Evolutionary conservation across 139 green algal species (phyloP).

Genomic region (Closterium sp.): DNA sequence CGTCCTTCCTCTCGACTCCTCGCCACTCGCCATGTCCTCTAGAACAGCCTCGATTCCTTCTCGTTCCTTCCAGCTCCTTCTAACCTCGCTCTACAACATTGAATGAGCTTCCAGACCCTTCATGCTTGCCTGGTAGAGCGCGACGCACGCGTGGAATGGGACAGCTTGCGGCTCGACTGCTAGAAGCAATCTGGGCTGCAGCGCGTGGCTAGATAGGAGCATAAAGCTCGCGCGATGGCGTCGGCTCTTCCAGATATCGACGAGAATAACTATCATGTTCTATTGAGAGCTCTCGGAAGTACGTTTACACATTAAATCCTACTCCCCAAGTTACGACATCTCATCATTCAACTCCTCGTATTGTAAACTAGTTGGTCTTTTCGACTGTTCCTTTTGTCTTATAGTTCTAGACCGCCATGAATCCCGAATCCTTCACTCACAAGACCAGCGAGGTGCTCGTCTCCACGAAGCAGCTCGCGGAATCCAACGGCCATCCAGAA

Average conservation of each 20-base stretch:
- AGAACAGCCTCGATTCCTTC: too few relatives aligned
- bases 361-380: not conserved
- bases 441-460: conserved; percentile 47
- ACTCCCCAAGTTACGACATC: not conserved
- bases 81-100: not conserved
- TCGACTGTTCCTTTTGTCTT: not conserved
- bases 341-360: not conserved
- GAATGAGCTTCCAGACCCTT: not conserved
- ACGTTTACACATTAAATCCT: not conserved
- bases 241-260: not conserved
- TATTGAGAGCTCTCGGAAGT: not conserved
- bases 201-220: not conserved
- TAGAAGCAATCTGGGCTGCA: not conserved
- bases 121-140: not conserved
- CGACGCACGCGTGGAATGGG: too few relatives aligned
- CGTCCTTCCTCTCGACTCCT: too few relatives aligned
- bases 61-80: not conserved
- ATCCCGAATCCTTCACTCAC: conserved; percentile 49
- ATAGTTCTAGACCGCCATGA: conserved; percentile 1
- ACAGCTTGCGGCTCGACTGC: not conserved
- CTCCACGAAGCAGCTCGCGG: conserved; percentile 25
- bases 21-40: too few relatives aligned
- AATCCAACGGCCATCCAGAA: conserved; percentile 40
- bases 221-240: not conserved
- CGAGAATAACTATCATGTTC: not conserved